Evolutionary conservation across 2,329 filamentous ascomycete species (phyloP), one percentile per base, ranked within the genome.

Genomic region (Hymenoscyphus scutula): DNA sequence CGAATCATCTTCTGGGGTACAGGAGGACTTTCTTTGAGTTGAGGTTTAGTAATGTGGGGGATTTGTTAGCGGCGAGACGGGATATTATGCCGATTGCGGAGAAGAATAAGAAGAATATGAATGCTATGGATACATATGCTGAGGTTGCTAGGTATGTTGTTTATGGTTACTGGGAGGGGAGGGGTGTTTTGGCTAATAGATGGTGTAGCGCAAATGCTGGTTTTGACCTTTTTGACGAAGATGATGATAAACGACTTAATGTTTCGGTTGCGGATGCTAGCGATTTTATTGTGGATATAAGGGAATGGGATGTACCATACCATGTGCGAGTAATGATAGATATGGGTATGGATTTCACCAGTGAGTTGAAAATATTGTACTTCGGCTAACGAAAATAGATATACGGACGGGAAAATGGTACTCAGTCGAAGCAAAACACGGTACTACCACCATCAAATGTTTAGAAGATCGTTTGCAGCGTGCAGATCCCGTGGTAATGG

Each of bases 291-390:
- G 85, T 97, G 79, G 96, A 99, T 84, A 96, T 99, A 76, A 88
- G 95, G 82, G 95, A 99, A 81, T 99, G 96, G 77, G 95, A 99
- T 78, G 96, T 99, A 72, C 96, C 95, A 68, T 99, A 99, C 81
- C 95, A 99, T 81, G 95, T 99, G 74, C 87, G 95, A 84, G 94
- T 99, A 79, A 91, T 96, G 78, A 99, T 99, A 79, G 95, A 99
- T 79, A 85, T 92, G 82, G 84, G 90, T 92, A 74, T 53, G 78
- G 10, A 23, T 19, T 23, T 34, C 7, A 38, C 2, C 11, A 54
- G 78, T 73, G 11, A 29, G 23, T 23, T 32, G 8, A 34, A 8
- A 13, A 25, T n/a, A 45, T 29, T 23, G 19, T 45, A 15, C 5
- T 29, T 11, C 29, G 30, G 45, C 66, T 71, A 75, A 72, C 37